These are phyloP conservation scores for Discostella stelligeroides DNA, from an alignment of 108 stramenopile genomes.

Conservation along the genomic window DNA sequence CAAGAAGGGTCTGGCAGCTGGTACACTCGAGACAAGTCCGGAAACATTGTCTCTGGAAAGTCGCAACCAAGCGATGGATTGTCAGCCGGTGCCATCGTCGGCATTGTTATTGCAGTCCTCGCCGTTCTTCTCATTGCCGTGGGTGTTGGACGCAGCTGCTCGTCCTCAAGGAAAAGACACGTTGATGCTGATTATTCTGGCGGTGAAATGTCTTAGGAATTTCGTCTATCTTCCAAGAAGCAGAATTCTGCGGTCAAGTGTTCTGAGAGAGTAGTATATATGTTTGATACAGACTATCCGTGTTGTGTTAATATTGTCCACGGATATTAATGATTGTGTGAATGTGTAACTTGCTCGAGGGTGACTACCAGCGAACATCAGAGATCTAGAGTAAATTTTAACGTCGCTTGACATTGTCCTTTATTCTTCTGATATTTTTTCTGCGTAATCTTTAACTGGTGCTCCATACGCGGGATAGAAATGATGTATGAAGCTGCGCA, in stretches of 20 bases:
- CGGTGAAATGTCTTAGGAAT: slow-evolving; percentile 34
- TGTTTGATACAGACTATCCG: no score
- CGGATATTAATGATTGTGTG: no score
- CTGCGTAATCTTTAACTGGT: slow-evolving; percentile 55
- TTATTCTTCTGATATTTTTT: slow-evolving; percentile 11
- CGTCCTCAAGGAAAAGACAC: slow-evolving; percentile 6
- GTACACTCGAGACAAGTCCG: slow-evolving; percentile 27
- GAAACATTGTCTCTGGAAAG: slow-evolving; percentile 13
- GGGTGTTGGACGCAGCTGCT: slow-evolving; percentile 4
- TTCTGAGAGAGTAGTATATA: neutral
- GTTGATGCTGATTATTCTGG: slow-evolving; percentile 29
- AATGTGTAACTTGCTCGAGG: no score
- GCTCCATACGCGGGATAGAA: slow-evolving; percentile 83
- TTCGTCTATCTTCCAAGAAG: no score
- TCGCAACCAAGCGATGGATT: neutral
- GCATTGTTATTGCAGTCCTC: slow-evolving; percentile 16
- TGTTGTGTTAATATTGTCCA: no score
- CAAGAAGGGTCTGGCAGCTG: slow-evolving; percentile 19
- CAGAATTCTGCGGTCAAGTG: neutral
- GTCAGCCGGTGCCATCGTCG: slow-evolving; percentile 22
- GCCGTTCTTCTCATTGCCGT: slow-evolving; percentile 4
- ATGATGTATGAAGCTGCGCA: slow-evolving; percentile 87
- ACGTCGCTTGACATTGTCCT: neutral
- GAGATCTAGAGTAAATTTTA: neutral
- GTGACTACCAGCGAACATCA: no score